A percentile compares a stretch with the other conserved stretches of the same genome.
These are phyloP conservation scores for Emericellopsis cladophorae DNA, from an alignment of 2,329 filamentous ascomycete species.

Conservation along the genomic window DNA sequence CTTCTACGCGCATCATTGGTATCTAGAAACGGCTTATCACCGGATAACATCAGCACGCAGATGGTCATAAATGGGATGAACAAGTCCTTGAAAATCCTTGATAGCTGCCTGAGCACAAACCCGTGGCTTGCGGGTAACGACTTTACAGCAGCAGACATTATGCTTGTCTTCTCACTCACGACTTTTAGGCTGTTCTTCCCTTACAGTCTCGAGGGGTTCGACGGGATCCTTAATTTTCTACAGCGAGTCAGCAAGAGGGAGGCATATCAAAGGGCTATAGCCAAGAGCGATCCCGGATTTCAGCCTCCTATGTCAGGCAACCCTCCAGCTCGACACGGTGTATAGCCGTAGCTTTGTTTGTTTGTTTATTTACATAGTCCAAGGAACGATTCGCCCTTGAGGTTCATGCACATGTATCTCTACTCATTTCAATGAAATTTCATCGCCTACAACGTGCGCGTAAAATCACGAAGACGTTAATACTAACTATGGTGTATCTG, in stretches of 20 bases:
- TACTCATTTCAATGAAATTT: no score
- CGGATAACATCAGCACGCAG: neutral
- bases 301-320: no score
- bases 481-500: no score
- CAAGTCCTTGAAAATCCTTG: constrained; percentile 31
- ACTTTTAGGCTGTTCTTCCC: constrained; percentile 45
- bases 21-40: neutral
- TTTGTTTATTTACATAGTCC: no score
- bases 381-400: no score
- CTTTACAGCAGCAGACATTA: constrained; percentile 54
- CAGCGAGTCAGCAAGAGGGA: constrained; percentile 27
- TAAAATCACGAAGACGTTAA: no score
- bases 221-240: constrained; percentile 31
- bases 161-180: constrained; percentile 47
- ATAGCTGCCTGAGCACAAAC: constrained; percentile 32
- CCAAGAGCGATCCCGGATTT: constrained; percentile 25
- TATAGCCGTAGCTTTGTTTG: no score
- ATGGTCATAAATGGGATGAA: neutral
- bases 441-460: no score
- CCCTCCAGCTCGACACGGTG: no score
- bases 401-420: no score
- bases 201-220: constrained; percentile 25
- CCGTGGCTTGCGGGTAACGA: constrained; percentile 46
- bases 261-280: constrained; percentile 32
- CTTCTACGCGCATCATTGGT: constrained; percentile 8